Base-by-base conservation (phyloP, 192 early-diverging fungal genomes). In the Coemansia umbellata region DNA sequence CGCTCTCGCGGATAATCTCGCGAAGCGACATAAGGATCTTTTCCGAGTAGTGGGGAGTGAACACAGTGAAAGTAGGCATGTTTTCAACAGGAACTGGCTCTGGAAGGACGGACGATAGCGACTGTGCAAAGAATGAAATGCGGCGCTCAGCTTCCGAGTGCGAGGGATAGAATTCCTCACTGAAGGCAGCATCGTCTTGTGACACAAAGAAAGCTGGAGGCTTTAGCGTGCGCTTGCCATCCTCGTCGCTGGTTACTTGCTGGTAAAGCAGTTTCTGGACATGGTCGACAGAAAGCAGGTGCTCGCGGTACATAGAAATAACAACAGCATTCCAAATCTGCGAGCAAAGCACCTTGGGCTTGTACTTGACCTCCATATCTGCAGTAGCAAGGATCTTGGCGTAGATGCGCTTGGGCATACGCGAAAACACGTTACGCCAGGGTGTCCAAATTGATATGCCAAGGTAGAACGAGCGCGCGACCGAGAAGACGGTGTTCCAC, bases 311-410 rank as follows among this genome's bases (percentile, higher is more conserved):
- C 87, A 92, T 88, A 15, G 88, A 84, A 41, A 87, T 85, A 17
- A 90, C 84, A 52, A 92, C 83, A 0, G 90, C 85, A 60, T 92
- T 91, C 90, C 90, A 92, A 37, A 90, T 78, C 55, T 89, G 86
- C 15, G 89, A 86, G 57, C 87, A 85, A 13, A 90, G 61, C 6
- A 85, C 81, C 70, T 90, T 89, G 44, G 88, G 84, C 60, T 87
- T 86, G 65, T 86, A 86, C 67, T 86, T 84, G 63, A 85, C 69
- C 50, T 91, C 82, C 78, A 87, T 87, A 50, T 87, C 81, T 17
- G 81, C 76, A 0, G 84, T 83, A 27, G 85, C 83, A 4, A 91
- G 63, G 33, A 89, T 67, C 72, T 88, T 89, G 47, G 83, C 82
- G 69, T 85, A 86, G 45, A 91, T 87, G 37, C 85, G 86, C 67